Percentiles rank a stretch among this genome's conserved stretches.
phyloP scores from a whole-genome alignment of 208 protist species.

The Crithidia sp. region DNA sequence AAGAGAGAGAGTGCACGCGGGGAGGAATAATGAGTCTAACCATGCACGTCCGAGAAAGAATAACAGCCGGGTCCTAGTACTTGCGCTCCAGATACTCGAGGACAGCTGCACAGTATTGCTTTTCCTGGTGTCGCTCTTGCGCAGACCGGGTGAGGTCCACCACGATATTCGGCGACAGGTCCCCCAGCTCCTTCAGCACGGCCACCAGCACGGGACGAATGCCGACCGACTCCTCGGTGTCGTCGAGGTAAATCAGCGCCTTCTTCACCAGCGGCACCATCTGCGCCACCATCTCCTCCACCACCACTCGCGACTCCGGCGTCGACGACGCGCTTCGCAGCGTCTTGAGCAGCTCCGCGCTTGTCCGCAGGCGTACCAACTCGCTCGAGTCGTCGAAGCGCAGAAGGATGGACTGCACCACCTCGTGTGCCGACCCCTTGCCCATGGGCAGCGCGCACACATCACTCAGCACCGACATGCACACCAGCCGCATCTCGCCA shows the following conservation, averaged over 20 bases:
- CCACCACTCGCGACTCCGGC: constrained; percentile 30
- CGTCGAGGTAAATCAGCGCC: constrained; percentile 86
- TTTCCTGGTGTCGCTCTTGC: constrained; percentile 54
- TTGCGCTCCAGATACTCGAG: constrained; percentile 48
- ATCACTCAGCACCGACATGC: constrained; percentile 57
- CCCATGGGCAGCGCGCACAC: constrained; percentile 61
- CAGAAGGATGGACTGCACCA: constrained; percentile 73
- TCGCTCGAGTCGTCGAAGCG: constrained; percentile 89
- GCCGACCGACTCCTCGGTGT: constrained; percentile 71
- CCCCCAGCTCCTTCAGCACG: constrained; percentile 56
- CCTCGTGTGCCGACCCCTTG: constrained; percentile 62
- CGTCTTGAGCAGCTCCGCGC: constrained; percentile 40
- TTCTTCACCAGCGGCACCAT: constrained; percentile 74
- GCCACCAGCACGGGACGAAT: constrained; percentile 48
- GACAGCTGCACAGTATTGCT: constrained; percentile 50
- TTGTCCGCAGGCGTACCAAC: constrained; percentile 53
- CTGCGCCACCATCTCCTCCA: constrained; percentile 70
- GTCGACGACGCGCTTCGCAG: constrained; percentile 21
- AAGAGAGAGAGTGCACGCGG: too few relatives aligned
- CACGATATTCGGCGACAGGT: constrained; percentile 64
- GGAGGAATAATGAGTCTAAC: too few relatives aligned
- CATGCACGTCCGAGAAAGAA: background rate
- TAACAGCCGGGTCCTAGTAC: constrained; percentile 22
- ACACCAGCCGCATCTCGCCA: constrained; percentile 86
- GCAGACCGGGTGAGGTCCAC: constrained; percentile 57